These are phyloP conservation scores for Saccharomycopsis fibuligera DNA, from an alignment of 805 yeast species.

Conservation along the genomic window DNA sequence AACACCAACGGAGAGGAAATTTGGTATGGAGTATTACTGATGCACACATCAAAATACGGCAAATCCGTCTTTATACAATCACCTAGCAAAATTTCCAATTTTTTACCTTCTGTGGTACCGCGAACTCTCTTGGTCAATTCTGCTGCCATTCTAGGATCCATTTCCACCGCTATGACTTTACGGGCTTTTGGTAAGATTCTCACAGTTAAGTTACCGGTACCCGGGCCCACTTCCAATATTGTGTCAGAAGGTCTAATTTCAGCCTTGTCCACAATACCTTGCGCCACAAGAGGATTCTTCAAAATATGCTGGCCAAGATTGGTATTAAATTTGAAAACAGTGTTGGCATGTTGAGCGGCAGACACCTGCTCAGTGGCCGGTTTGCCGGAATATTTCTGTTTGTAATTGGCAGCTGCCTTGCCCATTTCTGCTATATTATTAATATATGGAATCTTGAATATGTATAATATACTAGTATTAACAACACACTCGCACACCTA, in stretches of 20 bases:
- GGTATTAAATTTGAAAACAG: constrained; percentile 94
- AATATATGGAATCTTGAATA: too few species aligned
- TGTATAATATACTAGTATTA: neutral
- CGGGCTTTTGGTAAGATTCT: constrained; percentile 87
- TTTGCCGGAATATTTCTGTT: constrained; percentile 14
- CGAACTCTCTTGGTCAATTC: constrained; percentile 96
- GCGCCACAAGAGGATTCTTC: constrained; percentile 94
- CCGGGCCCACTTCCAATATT: constrained; percentile 97
- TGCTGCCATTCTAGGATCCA: constrained; percentile 99
- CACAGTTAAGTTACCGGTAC: constrained; percentile 96
- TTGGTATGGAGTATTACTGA: constrained; percentile 96
- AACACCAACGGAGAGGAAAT: constrained; percentile 95
- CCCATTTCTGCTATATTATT: constrained; percentile 13
- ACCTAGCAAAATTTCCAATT: constrained; percentile 85
- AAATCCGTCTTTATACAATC: constrained; percentile 94
- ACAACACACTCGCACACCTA: too few species aligned
- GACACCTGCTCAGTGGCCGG: constrained; percentile 42
- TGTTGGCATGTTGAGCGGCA: constrained; percentile 63
- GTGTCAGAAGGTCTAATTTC: constrained; percentile 85
- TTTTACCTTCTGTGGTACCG: constrained; percentile 91
- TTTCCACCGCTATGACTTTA: constrained; percentile 93
- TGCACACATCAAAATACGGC: constrained; percentile 93
- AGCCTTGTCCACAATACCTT: constrained; percentile 97
- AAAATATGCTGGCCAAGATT: constrained; percentile 95
- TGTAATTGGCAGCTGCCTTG: constrained; percentile 14